These are phyloP conservation scores for Trifolium fragiferum DNA, from an alignment of 306 rosid species.

Conservation along the genomic window DNA sequence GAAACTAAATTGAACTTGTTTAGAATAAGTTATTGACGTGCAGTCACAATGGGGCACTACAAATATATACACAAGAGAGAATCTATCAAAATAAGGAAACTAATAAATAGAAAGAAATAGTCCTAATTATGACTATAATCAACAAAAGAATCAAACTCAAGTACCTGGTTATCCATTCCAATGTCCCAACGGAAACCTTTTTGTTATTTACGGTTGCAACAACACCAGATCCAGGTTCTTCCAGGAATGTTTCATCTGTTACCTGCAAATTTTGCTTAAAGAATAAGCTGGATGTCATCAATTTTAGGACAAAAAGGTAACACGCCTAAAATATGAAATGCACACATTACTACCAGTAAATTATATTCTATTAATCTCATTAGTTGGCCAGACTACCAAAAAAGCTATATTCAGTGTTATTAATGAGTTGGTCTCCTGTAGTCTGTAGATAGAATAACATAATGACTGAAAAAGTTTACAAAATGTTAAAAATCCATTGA, in stretches of 20 bases:
- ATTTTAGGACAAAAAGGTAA: conserved; percentile 24
- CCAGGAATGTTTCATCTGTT: conserved; percentile 82
- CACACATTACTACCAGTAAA: conserved; percentile 18
- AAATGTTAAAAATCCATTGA: background rate
- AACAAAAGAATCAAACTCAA: conserved; percentile 25
- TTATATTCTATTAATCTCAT: conserved; percentile 12
- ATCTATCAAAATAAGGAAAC: background rate
- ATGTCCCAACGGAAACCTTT: conserved; percentile 84
- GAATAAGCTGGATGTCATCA: conserved; percentile 26
- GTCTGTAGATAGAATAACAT: conserved; percentile 4
- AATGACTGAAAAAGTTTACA: conserved; percentile 21
- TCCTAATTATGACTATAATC: background rate
- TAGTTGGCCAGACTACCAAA: conserved; percentile 15
- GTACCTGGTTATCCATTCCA: conserved; percentile 93
- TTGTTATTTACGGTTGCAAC: conserved; percentile 71
- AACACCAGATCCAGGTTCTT: conserved; percentile 99
- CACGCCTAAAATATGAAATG: conserved; percentile 23
- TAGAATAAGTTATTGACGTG: background rate
- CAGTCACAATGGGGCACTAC: background rate
- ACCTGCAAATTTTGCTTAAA: conserved; percentile 54
- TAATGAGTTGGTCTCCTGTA: conserved; percentile 16
- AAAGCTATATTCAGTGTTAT: background rate
- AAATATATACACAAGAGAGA: background rate
- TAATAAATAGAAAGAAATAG: background rate
- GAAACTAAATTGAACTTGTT: background rate